Evolutionary conservation across 352 stramenopile species (phyloP), one percentile per base, ranked within the genome.

Genomic region (Aphanomyces invadans): DNA sequence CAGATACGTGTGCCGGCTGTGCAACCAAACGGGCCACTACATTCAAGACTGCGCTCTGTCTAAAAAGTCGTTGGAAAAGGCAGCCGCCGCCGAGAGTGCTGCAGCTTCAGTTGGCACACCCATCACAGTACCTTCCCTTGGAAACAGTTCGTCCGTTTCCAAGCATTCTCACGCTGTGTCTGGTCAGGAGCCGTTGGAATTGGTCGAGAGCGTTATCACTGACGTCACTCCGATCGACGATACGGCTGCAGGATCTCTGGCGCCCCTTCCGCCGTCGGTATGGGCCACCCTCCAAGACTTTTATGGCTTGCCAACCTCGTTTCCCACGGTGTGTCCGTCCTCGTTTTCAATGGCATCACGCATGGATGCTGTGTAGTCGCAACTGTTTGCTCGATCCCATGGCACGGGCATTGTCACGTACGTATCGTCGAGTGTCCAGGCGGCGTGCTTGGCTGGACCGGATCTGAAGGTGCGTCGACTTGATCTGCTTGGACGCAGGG

Each of bases 11-110:
- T 67, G 60, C 25, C 52, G 46, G n/a, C 42, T 67, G 19, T 67
- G 60, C 38, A 42, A 42, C 31, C 19, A 59, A 29, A 11, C 33
- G 25, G 60, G 49, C 33, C 60, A 67, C 39, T 57, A 67, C 60
- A 67, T 67, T 38, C 60, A 67, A 56, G 42, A 67, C 31, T 67
- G 60, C 31, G 5, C 17, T n/a, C 29, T 67, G 21, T 67, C 60
- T 12, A 46, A 67, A 17, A 67, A 67, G 39, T 21, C 39, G 31
- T 29, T 33, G 29, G 49, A 32, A 32, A 57, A 56, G n/a, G 60
- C 60, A 1, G 42, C 31, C 19, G 23, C 21, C 46, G 0, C 9
- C 46, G 21, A 12, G 10, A 1, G 46, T 54, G 46, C n/a, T n/a
- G n/a, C n/a, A 21, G 46, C 25, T 0, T 15, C 25, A 1, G 1